A percentile compares a stretch with the other conserved stretches of the same genome.
Evolutionary conservation across 73 alveolate genomes (phyloP).

Genomic region (Paramecium primaurelia): DNA sequence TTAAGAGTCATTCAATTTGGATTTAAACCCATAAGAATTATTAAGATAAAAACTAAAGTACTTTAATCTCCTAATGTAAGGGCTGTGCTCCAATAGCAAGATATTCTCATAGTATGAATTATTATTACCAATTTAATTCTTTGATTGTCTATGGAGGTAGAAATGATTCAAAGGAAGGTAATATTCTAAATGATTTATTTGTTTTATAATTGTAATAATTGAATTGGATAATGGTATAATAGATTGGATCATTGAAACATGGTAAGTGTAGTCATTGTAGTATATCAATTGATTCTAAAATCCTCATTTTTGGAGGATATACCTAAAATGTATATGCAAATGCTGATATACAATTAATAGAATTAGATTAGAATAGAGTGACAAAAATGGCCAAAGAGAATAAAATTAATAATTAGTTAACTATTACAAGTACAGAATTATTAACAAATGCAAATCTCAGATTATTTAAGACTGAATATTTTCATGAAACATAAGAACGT

Average conservation of each 20-base stretch:
- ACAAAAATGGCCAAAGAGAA: constrained; percentile 41
- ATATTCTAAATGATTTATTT: constrained; percentile 56
- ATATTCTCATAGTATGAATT: constrained; percentile 87
- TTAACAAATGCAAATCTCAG: neutral
- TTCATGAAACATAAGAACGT: neutral
- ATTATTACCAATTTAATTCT: constrained; percentile 71
- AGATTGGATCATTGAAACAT: constrained; percentile 25
- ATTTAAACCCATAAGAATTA: constrained; percentile 71
- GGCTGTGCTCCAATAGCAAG: constrained; percentile 88
- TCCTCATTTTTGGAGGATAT: constrained; percentile 57
- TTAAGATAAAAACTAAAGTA: constrained; percentile 66
- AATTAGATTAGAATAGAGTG: constrained; percentile 30
- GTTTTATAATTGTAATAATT: constrained; percentile 6
- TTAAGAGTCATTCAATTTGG: constrained; percentile 79
- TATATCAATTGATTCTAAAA: constrained; percentile 47
- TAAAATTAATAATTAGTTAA: neutral
- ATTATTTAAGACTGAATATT: constrained; percentile 30
- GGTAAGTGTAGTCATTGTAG: constrained; percentile 54
- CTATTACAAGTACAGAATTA: neutral
- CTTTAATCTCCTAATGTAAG: neutral
- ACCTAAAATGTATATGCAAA: constrained; percentile 46
- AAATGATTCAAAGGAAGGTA: constrained; percentile 69
- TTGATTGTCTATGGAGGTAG: constrained; percentile 90
- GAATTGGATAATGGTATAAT: constrained; percentile 42
- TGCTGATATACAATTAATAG: constrained; percentile 52